These are phyloP conservation scores for Boletus smithii DNA, from an alignment of 1,284 basidiomycete genomes.

Conservation along the genomic window DNA sequence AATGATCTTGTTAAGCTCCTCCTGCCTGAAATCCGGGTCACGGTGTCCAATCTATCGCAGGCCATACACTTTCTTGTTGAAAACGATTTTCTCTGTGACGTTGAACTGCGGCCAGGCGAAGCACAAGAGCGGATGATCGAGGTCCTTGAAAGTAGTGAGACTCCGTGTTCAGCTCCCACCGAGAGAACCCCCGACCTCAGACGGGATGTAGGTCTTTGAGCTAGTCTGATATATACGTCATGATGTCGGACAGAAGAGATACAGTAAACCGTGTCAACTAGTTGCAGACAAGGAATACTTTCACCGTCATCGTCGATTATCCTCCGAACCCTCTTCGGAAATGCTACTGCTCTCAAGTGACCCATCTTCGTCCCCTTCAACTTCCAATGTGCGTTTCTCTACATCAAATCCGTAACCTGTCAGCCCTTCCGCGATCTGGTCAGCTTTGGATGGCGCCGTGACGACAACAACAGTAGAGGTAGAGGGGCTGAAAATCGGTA, in stretches of 20 bases:
- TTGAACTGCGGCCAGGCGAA: conserved; percentile 82
- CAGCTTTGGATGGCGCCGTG: conserved; percentile 77
- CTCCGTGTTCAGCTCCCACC: neutral
- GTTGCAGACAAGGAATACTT: neutral
- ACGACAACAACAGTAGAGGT: conserved; percentile 82
- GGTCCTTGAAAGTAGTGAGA: conserved; percentile 42
- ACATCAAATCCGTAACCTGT: conserved; percentile 73
- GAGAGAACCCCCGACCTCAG: neutral
- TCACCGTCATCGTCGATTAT: conserved; percentile 9
- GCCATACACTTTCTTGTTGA: conserved; percentile 90
- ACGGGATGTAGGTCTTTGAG: neutral
- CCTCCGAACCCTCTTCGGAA: conserved; percentile 27
- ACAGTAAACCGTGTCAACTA: neutral
- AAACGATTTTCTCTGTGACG: conserved; percentile 83
- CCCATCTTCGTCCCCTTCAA: conserved; percentile 53
- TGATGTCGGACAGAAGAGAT: neutral
- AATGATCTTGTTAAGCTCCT: conserved; percentile 56
- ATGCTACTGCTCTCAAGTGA: conserved; percentile 33
- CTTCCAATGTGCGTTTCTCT: conserved; percentile 66
- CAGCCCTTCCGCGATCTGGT: conserved; percentile 69
- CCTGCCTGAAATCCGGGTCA: conserved; percentile 84
- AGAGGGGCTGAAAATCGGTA: conserved; percentile 82
- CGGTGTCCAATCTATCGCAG: conserved; percentile 90
- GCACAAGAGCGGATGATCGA: conserved; percentile 67
- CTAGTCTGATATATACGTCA: conserved; percentile 1